A percentile compares a stretch with the other conserved stretches of the same genome.
These are phyloP conservation scores for Cantharellus anzutake DNA, from an alignment of 768 basidiomycete genomes.

Conservation along the genomic window DNA sequence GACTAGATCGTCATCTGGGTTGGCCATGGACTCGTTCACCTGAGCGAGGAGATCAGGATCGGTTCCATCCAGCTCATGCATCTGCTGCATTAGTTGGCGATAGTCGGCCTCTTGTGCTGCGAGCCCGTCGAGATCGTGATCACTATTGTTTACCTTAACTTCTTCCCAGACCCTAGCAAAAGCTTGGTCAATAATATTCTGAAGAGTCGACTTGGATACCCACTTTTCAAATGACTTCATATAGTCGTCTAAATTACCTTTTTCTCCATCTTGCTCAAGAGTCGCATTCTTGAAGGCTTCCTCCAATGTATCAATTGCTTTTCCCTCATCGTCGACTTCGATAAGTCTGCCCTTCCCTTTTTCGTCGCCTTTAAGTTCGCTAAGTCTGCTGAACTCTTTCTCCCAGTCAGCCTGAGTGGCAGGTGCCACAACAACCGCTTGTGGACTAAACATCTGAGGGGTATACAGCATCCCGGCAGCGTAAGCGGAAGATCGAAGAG, in stretches of 20 bases:
- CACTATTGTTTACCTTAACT: not conserved
- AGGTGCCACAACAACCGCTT: not conserved
- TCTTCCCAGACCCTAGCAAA: slow-evolving; percentile 25
- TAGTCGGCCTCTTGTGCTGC: slow-evolving; percentile 74
- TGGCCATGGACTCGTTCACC: slow-evolving; percentile 31
- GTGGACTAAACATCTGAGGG: slow-evolving; percentile 4
- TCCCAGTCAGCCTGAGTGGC: slow-evolving; percentile 9
- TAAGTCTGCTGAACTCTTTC: slow-evolving; percentile 9
- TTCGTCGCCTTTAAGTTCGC: slow-evolving; percentile 25
- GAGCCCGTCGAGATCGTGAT: slow-evolving; percentile 29
- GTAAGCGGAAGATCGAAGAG: not conserved
- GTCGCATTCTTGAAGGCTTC: slow-evolving; percentile 1
- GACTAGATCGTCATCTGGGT: not conserved
- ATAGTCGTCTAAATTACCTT: slow-evolving; percentile 50
- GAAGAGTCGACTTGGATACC: slow-evolving; percentile 9
- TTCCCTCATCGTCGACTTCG: slow-evolving; percentile 12
- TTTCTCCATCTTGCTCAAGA: slow-evolving; percentile 13
- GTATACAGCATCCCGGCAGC: slow-evolving; percentile 9
- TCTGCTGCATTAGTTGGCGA: slow-evolving; percentile 54
- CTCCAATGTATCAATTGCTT: not conserved
- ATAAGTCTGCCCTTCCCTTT: slow-evolving; percentile 52
- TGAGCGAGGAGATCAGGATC: slow-evolving; percentile 44
- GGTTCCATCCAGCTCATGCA: slow-evolving; percentile 44
- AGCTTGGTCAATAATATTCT: slow-evolving; percentile 20
- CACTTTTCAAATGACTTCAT: slow-evolving; percentile 35